Base-by-base conservation (phyloP, 2,329 filamentous ascomycete species). In the Colletotrichum liaoningense region DNA sequence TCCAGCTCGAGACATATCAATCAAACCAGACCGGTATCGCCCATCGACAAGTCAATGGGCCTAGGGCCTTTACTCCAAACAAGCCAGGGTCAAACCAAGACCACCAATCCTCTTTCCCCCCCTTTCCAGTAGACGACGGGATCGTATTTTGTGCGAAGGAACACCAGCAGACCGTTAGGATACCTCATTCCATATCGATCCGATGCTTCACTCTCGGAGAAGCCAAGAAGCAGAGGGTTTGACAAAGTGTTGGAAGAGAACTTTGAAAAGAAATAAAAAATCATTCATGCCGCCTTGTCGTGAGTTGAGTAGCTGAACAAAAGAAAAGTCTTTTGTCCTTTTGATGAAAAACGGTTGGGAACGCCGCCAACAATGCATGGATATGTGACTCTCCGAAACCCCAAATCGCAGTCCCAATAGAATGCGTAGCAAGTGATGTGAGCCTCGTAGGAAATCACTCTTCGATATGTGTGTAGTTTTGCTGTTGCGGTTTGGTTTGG, bases 351-450 rank as follows among this genome's bases (percentile, higher is more conserved):
- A 75, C 55, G 67, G 72, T 67, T 68, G 46, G 70, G 75, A 83
- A 83, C 81, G 81, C 82, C 80, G 77, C 79, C 77, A 74, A 80
- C 78, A 77, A 84, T 84, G 82, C 82, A 84, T 79, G 62, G 57
- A 74, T 75, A 70, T 74, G 59, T 73, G 65, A 69, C 71, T 72
- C 67, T 74, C 62, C 55, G 54, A 67, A 75, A 74, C 60, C 55
- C 67, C 62, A 68, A 72, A 74, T 72, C 55, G 70, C 70, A 71
- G 26, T 59, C 67, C 63, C 26, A 9, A 52, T 62, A 67, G 67
- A 72, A 75, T 66, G 64, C 66, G 55, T 67, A 66, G 55, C 33
- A 75, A 76, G 67, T 46, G 56, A 57, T 71, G 60, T 64, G 33
- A 62, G 58, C 62, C 52, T n/a, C 22, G 46, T 19, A n/a, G 30